Percentiles rank a stretch among this genome's conserved stretches.
phyloP scores from a whole-genome alignment of 352 stramenopile species.

The Peronosclerospora sorghi region DNA sequence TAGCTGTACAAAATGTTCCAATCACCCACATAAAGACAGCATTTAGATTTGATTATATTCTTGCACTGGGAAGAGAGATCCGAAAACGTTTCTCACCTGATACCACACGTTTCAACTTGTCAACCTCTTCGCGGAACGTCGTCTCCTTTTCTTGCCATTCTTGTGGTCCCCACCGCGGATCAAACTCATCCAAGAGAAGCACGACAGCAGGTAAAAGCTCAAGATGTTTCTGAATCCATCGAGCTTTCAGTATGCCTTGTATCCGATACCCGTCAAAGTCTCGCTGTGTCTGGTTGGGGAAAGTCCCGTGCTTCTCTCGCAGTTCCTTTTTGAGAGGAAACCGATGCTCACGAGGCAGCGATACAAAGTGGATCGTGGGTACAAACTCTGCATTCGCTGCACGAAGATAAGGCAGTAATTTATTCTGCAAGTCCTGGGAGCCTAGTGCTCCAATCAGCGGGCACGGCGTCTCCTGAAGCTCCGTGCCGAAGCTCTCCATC shows the following conservation, averaged over 20 bases:
- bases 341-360: constrained; percentile 58
- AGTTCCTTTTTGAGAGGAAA: constrained; percentile 80
- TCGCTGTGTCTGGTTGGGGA: constrained; percentile 73
- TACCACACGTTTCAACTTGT: constrained; percentile 53
- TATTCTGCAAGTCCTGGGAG: constrained; percentile 59
- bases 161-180: constrained; percentile 54
- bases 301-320: constrained; percentile 75
- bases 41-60: not conserved
- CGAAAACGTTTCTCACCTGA: too few relatives aligned
- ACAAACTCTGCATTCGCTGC: constrained; percentile 77
- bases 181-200: constrained; percentile 78
- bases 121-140: constrained; percentile 59
- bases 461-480: constrained; percentile 83
- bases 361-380: constrained; percentile 64
- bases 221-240: constrained; percentile 84
- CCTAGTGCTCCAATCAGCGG: constrained; percentile 74
- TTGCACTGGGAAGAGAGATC: too few relatives aligned
- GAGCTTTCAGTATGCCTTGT: constrained; percentile 63
- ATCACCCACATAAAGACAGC: not conserved
- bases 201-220: constrained; percentile 68
- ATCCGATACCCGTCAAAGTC: constrained; percentile 67
- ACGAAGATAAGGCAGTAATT: constrained; percentile 55
- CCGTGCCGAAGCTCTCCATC: constrained; percentile 79
- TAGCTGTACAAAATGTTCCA: constrained; percentile 15
- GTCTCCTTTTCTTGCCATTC: constrained; percentile 68